Evolutionary conservation across 2,329 filamentous ascomycete genomes (phyloP).

Genomic region (Stemphylium vesicarium): DNA sequence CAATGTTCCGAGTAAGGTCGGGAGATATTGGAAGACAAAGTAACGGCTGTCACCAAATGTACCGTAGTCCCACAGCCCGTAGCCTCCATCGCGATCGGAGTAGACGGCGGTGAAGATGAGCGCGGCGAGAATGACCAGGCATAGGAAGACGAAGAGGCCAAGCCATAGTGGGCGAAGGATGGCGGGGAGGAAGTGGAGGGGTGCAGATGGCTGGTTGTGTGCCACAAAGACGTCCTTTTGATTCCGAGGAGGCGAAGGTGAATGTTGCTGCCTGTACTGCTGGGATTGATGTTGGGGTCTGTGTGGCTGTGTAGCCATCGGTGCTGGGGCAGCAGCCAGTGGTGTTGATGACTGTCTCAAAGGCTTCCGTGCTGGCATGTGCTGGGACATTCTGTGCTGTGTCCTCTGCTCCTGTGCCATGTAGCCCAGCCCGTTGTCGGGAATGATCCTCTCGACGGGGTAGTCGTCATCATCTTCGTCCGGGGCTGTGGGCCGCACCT

Average conservation of each 20-base stretch:
- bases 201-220: slow-evolving; percentile 51
- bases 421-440: slow-evolving; percentile 48
- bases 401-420: slow-evolving; percentile 42
- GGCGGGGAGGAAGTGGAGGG: slow-evolving; percentile 72
- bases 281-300: slow-evolving; percentile 1
- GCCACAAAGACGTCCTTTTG: slow-evolving; percentile 56
- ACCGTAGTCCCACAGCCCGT: slow-evolving; percentile 70
- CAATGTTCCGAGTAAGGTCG: slow-evolving; percentile 74
- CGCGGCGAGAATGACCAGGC: slow-evolving; percentile 72
- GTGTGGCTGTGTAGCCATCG: slow-evolving; percentile 10
- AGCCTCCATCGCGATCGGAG: slow-evolving; percentile 56
- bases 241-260: slow-evolving; percentile 19
- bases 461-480: slow-evolving; percentile 51
- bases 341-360: slow-evolving; percentile 19
- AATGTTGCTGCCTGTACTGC: slow-evolving; percentile 12
- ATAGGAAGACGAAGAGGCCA: slow-evolving; percentile 64
- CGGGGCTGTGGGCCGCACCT: slow-evolving; percentile 14
- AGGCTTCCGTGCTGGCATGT: slow-evolving; percentile 27
- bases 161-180: slow-evolving; percentile 73
- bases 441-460: slow-evolving; percentile 58
- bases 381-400: slow-evolving; percentile 36
- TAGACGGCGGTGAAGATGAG: slow-evolving; percentile 71
- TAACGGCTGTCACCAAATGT: slow-evolving; percentile 75
- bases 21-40: slow-evolving; percentile 85
- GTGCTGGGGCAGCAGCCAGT: slow-evolving; percentile 10